Evolutionary conservation across 495 filamentous ascomycete genomes (phyloP).

Genomic region (Penicillium ucsense): DNA sequence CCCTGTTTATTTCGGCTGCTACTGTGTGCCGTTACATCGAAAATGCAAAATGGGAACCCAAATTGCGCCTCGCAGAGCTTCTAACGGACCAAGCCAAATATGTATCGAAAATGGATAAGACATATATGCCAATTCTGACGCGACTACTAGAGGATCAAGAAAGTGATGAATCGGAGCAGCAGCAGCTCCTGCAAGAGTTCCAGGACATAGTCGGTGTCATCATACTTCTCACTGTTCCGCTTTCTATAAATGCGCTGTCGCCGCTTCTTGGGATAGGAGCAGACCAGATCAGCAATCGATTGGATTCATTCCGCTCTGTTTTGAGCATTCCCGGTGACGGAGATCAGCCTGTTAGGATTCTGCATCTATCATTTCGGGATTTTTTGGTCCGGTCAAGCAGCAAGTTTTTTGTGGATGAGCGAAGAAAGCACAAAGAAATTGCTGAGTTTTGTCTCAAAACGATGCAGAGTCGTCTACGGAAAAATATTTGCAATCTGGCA

Average conservation of each 20-base stretch:
- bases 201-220: slow-evolving; percentile 16
- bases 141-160: slow-evolving; percentile 5
- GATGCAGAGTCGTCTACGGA: too few relatives aligned
- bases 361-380: too few relatives aligned
- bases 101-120: slow-evolving; percentile 11
- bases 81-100: slow-evolving; percentile 6
- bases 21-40: slow-evolving; percentile 21
- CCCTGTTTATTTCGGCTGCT: slow-evolving; percentile 26
- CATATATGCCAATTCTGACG: slow-evolving; percentile 15
- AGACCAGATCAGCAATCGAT: too few relatives aligned
- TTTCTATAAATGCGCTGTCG: slow-evolving; percentile 7
- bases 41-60: not conserved
- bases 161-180: not conserved
- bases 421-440: too few relatives aligned
- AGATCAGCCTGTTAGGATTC: too few relatives aligned
- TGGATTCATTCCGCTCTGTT: too few relatives aligned
- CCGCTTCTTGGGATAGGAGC: slow-evolving; percentile 1
- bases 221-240: slow-evolving; percentile 15
- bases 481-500: too few relatives aligned
- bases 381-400: too few relatives aligned
- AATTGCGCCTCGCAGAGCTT: slow-evolving; percentile 5
- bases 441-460: too few relatives aligned
- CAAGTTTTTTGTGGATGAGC: too few relatives aligned
- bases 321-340: too few relatives aligned
- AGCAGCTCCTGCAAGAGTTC: slow-evolving; percentile 6